phyloP scores from a whole-genome alignment of 805 yeast genomes.

The Scheffersomyces spartinae region DNA sequence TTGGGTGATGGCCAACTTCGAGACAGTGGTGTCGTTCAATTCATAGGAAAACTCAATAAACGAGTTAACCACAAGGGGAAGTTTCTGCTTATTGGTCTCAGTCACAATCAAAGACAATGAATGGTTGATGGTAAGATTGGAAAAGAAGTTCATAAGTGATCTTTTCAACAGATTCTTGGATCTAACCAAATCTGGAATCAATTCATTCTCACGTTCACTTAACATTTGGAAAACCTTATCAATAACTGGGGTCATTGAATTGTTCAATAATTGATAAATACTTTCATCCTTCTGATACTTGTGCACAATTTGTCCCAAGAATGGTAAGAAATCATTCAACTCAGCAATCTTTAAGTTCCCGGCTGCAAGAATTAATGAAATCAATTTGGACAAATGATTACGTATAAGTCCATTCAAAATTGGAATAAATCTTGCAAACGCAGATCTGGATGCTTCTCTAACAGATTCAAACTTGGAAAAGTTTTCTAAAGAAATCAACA shows the following conservation, averaged over 20 bases:
- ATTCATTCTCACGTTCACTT: constrained; percentile 17
- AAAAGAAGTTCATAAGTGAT: constrained; percentile 57
- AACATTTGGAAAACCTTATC: constrained; percentile 47
- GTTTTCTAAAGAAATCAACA: constrained; percentile 70
- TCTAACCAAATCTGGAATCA: constrained; percentile 48
- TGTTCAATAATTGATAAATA: constrained; percentile 64
- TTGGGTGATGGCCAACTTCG: constrained; percentile 60
- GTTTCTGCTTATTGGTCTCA: constrained; percentile 45
- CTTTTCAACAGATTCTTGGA: constrained; percentile 59
- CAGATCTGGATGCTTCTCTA: constrained; percentile 77
- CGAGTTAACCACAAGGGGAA: constrained; percentile 53
- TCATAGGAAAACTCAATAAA: constrained; percentile 54
- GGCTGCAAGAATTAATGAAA: constrained; percentile 44
- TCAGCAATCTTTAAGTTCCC: constrained; percentile 52
- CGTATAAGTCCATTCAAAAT: constrained; percentile 41
- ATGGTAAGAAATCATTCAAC: constrained; percentile 70
- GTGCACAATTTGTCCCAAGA: constrained; percentile 82
- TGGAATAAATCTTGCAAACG: constrained; percentile 80
- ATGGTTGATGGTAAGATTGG: constrained; percentile 64
- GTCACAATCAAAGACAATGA: constrained; percentile 68
- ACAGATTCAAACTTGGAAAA: constrained; percentile 55
- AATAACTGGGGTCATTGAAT: constrained; percentile 64
- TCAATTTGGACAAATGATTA: constrained; percentile 51
- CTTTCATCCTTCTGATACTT: constrained; percentile 53
- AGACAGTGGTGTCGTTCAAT: constrained; percentile 51